These are phyloP conservation scores for Chaetomium olivaceum DNA, from an alignment of 2,329 filamentous ascomycete genomes.

Conservation along the genomic window DNA sequence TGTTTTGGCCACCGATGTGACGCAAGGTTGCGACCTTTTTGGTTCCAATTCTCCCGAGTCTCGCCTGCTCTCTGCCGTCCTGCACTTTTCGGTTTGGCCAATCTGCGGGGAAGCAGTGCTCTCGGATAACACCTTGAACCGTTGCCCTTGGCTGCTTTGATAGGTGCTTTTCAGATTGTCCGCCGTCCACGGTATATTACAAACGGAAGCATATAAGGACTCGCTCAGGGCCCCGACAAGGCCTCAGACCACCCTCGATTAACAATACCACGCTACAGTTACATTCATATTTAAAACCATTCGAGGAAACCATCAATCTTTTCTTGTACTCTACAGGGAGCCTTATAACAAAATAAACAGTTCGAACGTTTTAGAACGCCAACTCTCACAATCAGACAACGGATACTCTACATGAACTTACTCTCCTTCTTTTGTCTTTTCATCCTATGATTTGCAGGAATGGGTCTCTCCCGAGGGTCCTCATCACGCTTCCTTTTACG, in stretches of 20 bases:
- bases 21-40: conserved; percentile 14
- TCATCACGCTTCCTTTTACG: too few relatives aligned
- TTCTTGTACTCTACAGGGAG: too few relatives aligned
- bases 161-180: conserved; percentile 8
- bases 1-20: conserved; percentile 29
- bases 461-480: background rate
- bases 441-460: background rate
- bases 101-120: conserved; percentile 6
- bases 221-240: too few relatives aligned
- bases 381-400: too few relatives aligned
- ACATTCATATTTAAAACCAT: too few relatives aligned
- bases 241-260: too few relatives aligned
- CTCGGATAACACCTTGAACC: background rate
- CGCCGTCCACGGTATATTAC: background rate
- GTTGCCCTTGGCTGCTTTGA: background rate
- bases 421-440: background rate
- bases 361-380: too few relatives aligned
- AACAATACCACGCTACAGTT: background rate
- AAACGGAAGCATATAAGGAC: background rate
- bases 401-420: background rate
- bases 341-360: too few relatives aligned
- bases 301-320: too few relatives aligned
- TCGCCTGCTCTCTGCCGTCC: background rate
- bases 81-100: background rate
- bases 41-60: conserved; percentile 23